A percentile compares a stretch with the other conserved stretches of the same genome.
These are phyloP conservation scores for Trichomonascaceae sp. DNA, from an alignment of 1,139 yeast species.

Conservation along the genomic window DNA sequence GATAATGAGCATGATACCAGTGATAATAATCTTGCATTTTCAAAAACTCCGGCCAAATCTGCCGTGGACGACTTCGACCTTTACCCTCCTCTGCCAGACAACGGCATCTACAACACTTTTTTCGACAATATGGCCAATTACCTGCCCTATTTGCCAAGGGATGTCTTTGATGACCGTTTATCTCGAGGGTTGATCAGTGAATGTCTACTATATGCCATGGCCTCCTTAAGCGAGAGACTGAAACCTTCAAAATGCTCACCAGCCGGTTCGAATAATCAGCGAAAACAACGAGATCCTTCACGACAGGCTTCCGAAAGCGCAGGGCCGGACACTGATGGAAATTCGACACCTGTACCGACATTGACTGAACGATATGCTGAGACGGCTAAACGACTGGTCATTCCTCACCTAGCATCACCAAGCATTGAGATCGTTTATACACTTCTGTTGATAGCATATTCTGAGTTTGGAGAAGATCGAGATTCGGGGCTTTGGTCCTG, in stretches of 20 bases:
- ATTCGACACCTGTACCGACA: background rate
- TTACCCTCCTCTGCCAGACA: slow-evolving; percentile 11
- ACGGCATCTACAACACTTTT: slow-evolving; percentile 10
- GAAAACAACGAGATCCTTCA: slow-evolving; percentile 4
- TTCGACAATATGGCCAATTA: slow-evolving; percentile 19
- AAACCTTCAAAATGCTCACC: background rate
- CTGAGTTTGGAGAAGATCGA: slow-evolving; percentile 27
- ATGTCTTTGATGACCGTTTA: slow-evolving; percentile 20
- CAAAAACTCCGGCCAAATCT: slow-evolving; percentile 1
- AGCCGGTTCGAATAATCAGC: background rate
- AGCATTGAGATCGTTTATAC: slow-evolving; percentile 26
- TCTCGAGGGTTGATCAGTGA: slow-evolving; percentile 22
- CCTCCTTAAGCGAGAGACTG: slow-evolving; percentile 21
- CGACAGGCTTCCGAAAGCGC: background rate
- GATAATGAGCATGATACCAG: background rate
- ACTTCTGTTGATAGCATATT: slow-evolving; percentile 24
- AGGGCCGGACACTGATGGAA: slow-evolving; percentile 1
- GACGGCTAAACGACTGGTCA: slow-evolving; percentile 22
- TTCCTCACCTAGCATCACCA: slow-evolving; percentile 27
- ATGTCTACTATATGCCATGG: slow-evolving; percentile 24
- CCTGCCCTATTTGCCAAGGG: slow-evolving; percentile 23
- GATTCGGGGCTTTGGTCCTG: slow-evolving; percentile 30
- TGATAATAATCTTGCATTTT: background rate
- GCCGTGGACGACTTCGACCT: slow-evolving; percentile 10
- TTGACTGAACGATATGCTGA: slow-evolving; percentile 24